Evolutionary conservation across 2,329 filamentous ascomycete species (phyloP).

Genomic region (Torrubiellomyces zombiae): DNA sequence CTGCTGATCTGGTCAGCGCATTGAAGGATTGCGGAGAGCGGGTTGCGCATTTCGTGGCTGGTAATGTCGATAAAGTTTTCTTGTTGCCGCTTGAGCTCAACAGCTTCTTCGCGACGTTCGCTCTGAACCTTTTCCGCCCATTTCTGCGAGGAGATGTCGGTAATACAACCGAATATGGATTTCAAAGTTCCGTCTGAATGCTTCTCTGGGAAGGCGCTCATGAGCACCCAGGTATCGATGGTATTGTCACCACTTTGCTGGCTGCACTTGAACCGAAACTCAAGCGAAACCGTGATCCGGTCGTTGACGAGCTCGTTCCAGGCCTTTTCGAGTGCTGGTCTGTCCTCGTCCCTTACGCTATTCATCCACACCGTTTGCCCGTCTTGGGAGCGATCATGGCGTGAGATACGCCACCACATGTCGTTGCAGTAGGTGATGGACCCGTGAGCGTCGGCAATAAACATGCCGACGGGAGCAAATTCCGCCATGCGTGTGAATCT

Average conservation of each 20-base stretch:
- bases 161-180: slow-evolving; percentile 65
- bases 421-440: slow-evolving; percentile 68
- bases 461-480: slow-evolving; percentile 69
- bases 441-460: slow-evolving; percentile 59
- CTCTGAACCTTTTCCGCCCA: slow-evolving; percentile 69
- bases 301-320: slow-evolving; percentile 48
- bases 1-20: slow-evolving; percentile 56
- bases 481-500: slow-evolving; percentile 75
- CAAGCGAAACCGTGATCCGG: slow-evolving; percentile 47
- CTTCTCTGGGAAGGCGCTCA: slow-evolving; percentile 61
- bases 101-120: slow-evolving; percentile 60
- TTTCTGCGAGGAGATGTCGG: slow-evolving; percentile 75
- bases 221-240: slow-evolving; percentile 59
- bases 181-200: slow-evolving; percentile 47
- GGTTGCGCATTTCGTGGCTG: slow-evolving; percentile 63
- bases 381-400: slow-evolving; percentile 41
- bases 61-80: slow-evolving; percentile 62
- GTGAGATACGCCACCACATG: slow-evolving; percentile 57
- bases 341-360: slow-evolving; percentile 51
- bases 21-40: slow-evolving; percentile 57
- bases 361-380: slow-evolving; percentile 55
- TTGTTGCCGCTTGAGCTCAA: slow-evolving; percentile 59
- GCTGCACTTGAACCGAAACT: slow-evolving; percentile 58
- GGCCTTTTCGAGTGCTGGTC: slow-evolving; percentile 35
- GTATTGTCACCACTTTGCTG: slow-evolving; percentile 43